These are phyloP conservation scores for Suzukiozyma palmioleophila DNA, from an alignment of 1,139 yeast genomes.

Conservation along the genomic window DNA sequence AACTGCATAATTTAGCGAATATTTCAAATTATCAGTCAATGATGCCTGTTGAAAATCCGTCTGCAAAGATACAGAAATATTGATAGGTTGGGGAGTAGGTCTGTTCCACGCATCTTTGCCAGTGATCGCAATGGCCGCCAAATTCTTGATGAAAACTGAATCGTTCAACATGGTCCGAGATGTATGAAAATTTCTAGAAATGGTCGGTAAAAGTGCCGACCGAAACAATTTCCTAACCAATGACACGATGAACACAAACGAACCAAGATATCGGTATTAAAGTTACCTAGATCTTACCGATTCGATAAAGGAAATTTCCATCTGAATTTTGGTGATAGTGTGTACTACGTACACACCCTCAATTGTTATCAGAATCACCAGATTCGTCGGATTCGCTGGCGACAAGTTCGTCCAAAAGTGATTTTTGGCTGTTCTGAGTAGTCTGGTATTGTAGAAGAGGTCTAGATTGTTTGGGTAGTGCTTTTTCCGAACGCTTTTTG, in stretches of 20 bases:
- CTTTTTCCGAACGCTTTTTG: background rate
- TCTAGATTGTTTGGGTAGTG: background rate
- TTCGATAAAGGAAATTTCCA: constrained; percentile 6
- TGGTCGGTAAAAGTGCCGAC: constrained; percentile 19
- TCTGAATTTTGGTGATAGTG: background rate
- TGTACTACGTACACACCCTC: background rate
- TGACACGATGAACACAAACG: constrained; percentile 3
- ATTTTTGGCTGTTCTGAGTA: background rate
- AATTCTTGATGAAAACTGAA: constrained; percentile 52
- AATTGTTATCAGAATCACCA: background rate
- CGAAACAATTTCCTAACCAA: constrained; percentile 6
- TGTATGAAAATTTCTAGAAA: constrained; percentile 12
- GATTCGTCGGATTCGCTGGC: constrained; percentile 3
- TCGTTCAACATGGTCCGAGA: constrained; percentile 33
- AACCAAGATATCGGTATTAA: no score
- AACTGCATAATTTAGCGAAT: constrained; percentile 85
- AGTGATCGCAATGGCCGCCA: constrained; percentile 59
- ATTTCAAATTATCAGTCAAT: constrained; percentile 68
- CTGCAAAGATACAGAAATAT: constrained; percentile 52
- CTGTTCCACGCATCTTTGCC: constrained; percentile 79
- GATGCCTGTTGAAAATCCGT: constrained; percentile 75
- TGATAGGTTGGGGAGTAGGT: constrained; percentile 65
- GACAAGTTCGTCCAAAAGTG: constrained; percentile 1
- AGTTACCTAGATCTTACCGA: background rate
- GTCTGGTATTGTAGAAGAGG: background rate